Percentiles rank a stretch among this genome's conserved stretches.
These are phyloP conservation scores for Fusarium falciforme DNA, from an alignment of 2,329 filamentous ascomycete genomes.

Conservation along the genomic window DNA sequence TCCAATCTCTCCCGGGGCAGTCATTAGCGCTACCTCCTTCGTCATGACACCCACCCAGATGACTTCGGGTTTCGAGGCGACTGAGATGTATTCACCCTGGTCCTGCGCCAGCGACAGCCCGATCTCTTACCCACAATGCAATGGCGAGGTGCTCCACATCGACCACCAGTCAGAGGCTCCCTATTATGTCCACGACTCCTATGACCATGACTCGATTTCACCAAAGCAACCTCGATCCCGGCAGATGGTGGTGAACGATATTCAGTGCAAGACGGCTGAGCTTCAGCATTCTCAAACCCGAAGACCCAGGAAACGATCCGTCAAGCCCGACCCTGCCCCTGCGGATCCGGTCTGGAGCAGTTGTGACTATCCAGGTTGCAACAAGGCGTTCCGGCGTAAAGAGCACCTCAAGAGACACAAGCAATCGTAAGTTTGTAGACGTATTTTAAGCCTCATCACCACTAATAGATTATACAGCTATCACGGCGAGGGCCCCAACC, in stretches of 20 bases:
- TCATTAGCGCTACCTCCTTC: neutral
- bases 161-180: neutral
- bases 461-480: neutral
- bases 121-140: neutral
- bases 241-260: neutral
- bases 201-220: neutral
- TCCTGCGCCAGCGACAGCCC: neutral
- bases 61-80: neutral
- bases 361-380: constrained; percentile 58
- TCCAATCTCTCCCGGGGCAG: neutral
- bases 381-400: constrained; percentile 60
- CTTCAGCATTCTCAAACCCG: neutral
- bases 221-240: neutral
- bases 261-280: neutral
- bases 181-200: neutral
- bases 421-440: constrained; percentile 55
- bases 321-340: constrained; percentile 33
- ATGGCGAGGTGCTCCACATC: neutral
- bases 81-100: neutral
- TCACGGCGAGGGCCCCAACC: neutral
- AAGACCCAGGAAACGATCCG: neutral
- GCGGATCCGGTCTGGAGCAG: constrained; percentile 52
- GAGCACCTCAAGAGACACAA: constrained; percentile 67
- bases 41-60: neutral
- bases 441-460: too few relatives aligned